Percentiles rank a stretch among this genome's conserved stretches.
phyloP scores from a whole-genome alignment of 208 protist species.

The Trypanosomatidae sp. region DNA sequence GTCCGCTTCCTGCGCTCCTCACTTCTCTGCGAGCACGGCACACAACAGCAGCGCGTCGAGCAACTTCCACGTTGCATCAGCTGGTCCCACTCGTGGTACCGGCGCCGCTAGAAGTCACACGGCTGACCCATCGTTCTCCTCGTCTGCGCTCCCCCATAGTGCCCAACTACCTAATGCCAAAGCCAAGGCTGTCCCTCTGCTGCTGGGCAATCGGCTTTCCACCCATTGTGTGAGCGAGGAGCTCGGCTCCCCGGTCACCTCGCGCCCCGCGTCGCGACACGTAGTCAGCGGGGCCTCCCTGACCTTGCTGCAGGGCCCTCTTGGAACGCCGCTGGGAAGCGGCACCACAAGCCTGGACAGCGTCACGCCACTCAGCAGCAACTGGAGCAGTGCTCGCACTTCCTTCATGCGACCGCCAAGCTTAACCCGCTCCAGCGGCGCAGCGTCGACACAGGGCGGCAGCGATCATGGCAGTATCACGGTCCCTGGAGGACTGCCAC shows the following conservation, averaged over 20 bases:
- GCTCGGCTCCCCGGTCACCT: conserved; percentile 4
- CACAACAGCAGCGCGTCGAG: conserved; percentile 19
- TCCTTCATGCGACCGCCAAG: conserved; percentile 23
- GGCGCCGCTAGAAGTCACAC: neutral
- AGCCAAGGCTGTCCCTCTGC: conserved; percentile 5
- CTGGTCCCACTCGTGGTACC: neutral
- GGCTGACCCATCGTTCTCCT: neutral
- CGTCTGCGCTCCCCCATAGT: neutral
- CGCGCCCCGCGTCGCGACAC: neutral
- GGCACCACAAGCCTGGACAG: conserved; percentile 21
- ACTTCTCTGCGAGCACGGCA: neutral
- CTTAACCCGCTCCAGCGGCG: neutral
- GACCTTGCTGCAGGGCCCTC: conserved; percentile 1
- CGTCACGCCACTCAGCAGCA: conserved; percentile 18
- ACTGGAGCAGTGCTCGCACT: conserved; percentile 16
- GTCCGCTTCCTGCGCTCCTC: conserved; percentile 9
- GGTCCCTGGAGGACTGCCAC: neutral
- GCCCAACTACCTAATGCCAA: neutral
- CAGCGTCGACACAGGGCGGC: neutral
- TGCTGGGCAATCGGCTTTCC: conserved; percentile 17
- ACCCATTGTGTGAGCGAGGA: conserved; percentile 2
- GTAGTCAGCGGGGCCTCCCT: neutral
- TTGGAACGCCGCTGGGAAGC: conserved; percentile 11
- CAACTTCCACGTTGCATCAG: conserved; percentile 8
- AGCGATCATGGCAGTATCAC: neutral